A percentile compares a stretch with the other conserved stretches of the same genome.
Conservation (phyloP, 2,329 filamentous ascomycete species). For the Penicillium crustosum region DNA sequence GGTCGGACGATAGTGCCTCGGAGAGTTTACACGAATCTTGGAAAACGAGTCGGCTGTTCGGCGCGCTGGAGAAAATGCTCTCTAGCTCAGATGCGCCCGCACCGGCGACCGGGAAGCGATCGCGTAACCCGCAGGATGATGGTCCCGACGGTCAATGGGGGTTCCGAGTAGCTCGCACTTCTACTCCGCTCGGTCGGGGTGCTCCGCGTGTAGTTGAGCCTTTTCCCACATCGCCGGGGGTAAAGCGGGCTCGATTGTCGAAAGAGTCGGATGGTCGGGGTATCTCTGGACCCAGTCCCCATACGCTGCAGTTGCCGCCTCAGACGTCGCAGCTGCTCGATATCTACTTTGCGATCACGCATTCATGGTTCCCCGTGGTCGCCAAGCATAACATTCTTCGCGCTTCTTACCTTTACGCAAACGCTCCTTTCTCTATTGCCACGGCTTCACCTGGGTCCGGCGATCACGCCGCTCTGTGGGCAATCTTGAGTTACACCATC, state of each 20-base stretch:
- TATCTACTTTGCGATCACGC: slow-evolving; percentile 58
- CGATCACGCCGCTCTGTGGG: slow-evolving; percentile 47
- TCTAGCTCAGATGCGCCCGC: slow-evolving; percentile 32
- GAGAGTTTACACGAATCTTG: slow-evolving; percentile 46
- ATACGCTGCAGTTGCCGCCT: slow-evolving; percentile 45
- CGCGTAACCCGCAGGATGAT: slow-evolving; percentile 33
- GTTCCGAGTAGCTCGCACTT: slow-evolving; percentile 32
- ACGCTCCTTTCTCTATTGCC: slow-evolving; percentile 37
- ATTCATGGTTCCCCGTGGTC: slow-evolving; percentile 61
- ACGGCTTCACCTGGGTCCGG: slow-evolving; percentile 37
- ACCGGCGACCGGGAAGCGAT: slow-evolving; percentile 33
- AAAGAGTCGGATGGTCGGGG: slow-evolving; percentile 16
- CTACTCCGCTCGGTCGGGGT: slow-evolving; percentile 28
- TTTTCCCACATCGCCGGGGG: slow-evolving; percentile 18
- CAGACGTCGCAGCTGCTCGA: slow-evolving; percentile 56
- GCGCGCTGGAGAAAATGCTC: slow-evolving; percentile 44
- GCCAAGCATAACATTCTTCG: slow-evolving; percentile 58
- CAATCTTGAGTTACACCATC: slow-evolving; percentile 45
- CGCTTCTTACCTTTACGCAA: slow-evolving; percentile 56
- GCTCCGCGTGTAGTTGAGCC: slow-evolving; percentile 35
- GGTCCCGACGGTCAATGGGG: slow-evolving; percentile 29
- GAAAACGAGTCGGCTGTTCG: slow-evolving; percentile 44
- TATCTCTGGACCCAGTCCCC: slow-evolving; percentile 3
- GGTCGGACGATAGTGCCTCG: slow-evolving; percentile 42
- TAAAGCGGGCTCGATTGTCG: slow-evolving; percentile 32